Conservation (phyloP, 1,284 basidiomycete genomes). For the Neolentinus lepideus region DNA sequence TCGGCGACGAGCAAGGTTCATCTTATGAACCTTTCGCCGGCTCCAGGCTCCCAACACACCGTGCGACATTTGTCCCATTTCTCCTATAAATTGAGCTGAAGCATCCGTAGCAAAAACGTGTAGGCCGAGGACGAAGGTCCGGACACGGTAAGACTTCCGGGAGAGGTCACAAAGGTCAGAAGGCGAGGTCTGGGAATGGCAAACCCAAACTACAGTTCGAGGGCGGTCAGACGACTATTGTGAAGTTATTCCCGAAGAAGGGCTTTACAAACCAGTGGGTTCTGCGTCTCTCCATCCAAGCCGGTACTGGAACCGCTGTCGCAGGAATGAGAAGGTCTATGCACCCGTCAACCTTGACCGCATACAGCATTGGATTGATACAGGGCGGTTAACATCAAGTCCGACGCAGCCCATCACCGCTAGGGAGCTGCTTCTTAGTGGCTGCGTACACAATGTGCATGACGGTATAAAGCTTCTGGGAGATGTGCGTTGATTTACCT, state of each 20-base stretch:
- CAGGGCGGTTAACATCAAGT: conserved; percentile 74
- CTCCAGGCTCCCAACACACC: conserved; percentile 54
- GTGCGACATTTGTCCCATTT: conserved; percentile 27
- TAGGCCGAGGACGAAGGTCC: conserved; percentile 90
- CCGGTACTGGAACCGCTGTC: conserved; percentile 1
- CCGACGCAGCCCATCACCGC: conserved; percentile 86
- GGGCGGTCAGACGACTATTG: conserved; percentile 94
- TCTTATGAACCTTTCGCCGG: conserved; percentile 58
- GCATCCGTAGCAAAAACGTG: conserved; percentile 73
- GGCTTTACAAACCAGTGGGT: conserved; percentile 91
- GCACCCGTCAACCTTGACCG: conserved; percentile 84
- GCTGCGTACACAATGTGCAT: conserved; percentile 83
- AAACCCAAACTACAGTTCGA: conserved; percentile 83
- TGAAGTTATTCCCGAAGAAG: conserved; percentile 88
- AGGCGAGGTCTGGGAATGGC: conserved; percentile 88
- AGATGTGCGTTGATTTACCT: conserved; percentile 41
- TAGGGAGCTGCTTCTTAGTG: conserved; percentile 75
- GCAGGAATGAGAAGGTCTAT: conserved; percentile 66
- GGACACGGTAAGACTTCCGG: conserved; percentile 90
- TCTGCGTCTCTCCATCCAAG: conserved; percentile 3
- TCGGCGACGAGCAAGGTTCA: conserved; percentile 14
- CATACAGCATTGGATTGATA: conserved; percentile 88
- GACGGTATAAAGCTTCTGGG: conserved; percentile 92
- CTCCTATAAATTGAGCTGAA: conserved; percentile 2
- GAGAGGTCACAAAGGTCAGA: conserved; percentile 94